Evolutionary conservation across 768 basidiomycete genomes (phyloP), one percentile per base, ranked within the genome.

Genomic region (Gymnopilus junonius): DNA sequence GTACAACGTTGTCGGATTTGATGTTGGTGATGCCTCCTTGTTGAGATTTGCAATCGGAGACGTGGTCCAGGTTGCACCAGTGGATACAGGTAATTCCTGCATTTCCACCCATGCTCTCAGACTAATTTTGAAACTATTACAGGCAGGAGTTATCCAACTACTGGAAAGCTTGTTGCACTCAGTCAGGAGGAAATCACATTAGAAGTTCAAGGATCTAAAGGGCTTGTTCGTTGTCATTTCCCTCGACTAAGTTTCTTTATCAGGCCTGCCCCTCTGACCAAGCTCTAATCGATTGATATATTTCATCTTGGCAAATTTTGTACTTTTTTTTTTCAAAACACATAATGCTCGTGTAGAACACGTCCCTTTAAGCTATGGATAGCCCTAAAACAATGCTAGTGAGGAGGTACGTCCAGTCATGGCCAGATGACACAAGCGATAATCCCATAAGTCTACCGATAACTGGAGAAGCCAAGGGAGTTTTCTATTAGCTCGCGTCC

Each of bases 191-290:
- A 87, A 66, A 71, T 81, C 17, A 80, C 83, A 1, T 69, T 89
- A 32, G 82, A 87, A 69, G 78, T 82, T 0, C 65, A 75, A 45
- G 82, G 78, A 2, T 63, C 72, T 0, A 71, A 73, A n/a, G 82
- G 81, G 5, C 62, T 71, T 7, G 63, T 85, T 20, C 78, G 80
- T 46, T 82, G 78, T 58, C 87, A 88, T 72, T 87, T 88, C 71
- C 87, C 87, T 35, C 74, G 83, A 14, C 68, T 83, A 35, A 75
- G 76, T 10, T 83, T 77, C 59, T 72, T 73, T 11, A 68, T 79
- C 32, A 70, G 65, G 59, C 59, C 63, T 10, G 65, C 39, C 14
- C 25, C 32, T 27, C 42, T 37, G 17, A 11, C 61, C 14, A 73
- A 68, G 51, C 61, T 70, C 14, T 68, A 63, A 67, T 55, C n/a